Conservation (phyloP, 306 rosid genomes). For the Clitoria ternatea region DNA sequence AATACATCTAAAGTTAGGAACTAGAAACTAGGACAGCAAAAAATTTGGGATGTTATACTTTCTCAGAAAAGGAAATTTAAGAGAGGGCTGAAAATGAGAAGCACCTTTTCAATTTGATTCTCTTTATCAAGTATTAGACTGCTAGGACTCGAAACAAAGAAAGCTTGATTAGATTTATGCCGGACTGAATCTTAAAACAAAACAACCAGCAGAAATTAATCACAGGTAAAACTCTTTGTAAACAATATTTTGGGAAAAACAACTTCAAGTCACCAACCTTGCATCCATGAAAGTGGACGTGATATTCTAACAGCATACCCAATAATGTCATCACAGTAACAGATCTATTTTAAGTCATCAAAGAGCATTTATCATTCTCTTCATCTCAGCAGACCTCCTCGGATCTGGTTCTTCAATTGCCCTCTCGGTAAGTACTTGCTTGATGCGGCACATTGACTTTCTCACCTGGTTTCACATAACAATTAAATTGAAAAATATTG, state of each 20-base stretch:
- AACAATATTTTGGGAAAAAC: background rate
- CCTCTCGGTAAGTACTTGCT: conserved; percentile 91
- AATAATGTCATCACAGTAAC: background rate
- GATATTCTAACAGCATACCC: conserved; percentile 20
- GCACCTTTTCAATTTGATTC: background rate
- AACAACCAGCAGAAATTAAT: conserved; percentile 1
- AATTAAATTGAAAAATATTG: background rate
- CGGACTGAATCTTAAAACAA: background rate
- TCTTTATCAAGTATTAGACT: background rate
- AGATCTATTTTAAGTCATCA: conserved; percentile 25
- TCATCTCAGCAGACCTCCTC: conserved; percentile 94
- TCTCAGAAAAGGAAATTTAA: no score
- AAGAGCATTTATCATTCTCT: no score
- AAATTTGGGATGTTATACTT: background rate
- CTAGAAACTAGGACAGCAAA: background rate
- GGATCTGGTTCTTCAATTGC: conserved; percentile 93
- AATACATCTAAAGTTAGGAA: background rate
- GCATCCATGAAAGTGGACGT: conserved; percentile 18
- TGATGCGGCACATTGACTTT: conserved; percentile 97
- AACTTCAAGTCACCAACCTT: conserved; percentile 11
- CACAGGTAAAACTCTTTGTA: background rate
- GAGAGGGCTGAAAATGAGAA: background rate
- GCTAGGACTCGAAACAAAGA: background rate
- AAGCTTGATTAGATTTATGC: background rate
- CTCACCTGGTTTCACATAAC: conserved; percentile 65